phyloP scores from a whole-genome alignment of 2,329 filamentous ascomycete genomes.

The Monosporascus sp. region DNA sequence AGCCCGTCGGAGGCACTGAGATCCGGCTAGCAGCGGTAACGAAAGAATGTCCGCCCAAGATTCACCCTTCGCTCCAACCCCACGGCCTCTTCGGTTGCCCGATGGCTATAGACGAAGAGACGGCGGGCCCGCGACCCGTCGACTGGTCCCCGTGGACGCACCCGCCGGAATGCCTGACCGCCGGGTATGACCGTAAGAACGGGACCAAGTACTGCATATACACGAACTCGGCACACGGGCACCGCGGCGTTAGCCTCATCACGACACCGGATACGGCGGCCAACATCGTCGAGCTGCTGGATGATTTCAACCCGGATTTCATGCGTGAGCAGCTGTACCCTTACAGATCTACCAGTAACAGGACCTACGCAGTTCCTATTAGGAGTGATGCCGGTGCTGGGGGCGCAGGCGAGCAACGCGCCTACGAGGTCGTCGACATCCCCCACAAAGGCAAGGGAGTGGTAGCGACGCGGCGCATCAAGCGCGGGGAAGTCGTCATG shows the following conservation, averaged over 20 bases:
- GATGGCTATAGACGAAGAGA: constrained; percentile 14
- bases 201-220: constrained; percentile 18
- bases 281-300: constrained; percentile 20
- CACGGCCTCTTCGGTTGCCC: constrained; percentile 13
- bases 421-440: constrained; percentile 24
- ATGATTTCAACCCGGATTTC: constrained; percentile 18
- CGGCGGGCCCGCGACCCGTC: constrained; percentile 8
- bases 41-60: constrained; percentile 11
- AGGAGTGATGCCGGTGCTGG: not conserved
- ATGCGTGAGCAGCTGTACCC: not conserved
- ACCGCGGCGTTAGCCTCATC: constrained; percentile 29
- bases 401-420: constrained; percentile 1
- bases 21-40: constrained; percentile 1
- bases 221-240: constrained; percentile 19
- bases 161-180: constrained; percentile 12
- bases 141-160: constrained; percentile 24
- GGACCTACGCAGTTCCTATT: not conserved
- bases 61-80: constrained; percentile 10
- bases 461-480: constrained; percentile 27
- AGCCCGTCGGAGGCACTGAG: not conserved
- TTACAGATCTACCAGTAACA: not conserved
- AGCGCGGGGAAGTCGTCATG: constrained; percentile 29
- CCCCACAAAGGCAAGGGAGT: constrained; percentile 29
- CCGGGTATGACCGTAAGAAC: not conserved
- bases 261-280: constrained; percentile 29